These are phyloP conservation scores for Pyricularia grisea DNA, from an alignment of 2,329 filamentous ascomycete genomes.

Conservation along the genomic window DNA sequence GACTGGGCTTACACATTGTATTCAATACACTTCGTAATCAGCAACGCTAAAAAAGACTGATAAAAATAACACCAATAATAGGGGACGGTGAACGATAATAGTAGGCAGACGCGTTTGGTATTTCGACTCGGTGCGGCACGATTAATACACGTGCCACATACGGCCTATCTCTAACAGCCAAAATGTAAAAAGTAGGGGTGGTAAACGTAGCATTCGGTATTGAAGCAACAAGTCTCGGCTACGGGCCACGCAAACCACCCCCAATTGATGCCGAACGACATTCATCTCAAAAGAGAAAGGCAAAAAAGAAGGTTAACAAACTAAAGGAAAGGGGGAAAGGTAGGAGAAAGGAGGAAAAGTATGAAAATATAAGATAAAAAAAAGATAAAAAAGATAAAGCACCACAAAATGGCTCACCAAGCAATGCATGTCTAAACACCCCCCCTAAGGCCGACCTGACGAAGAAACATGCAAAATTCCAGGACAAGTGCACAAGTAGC, in stretches of 20 bases:
- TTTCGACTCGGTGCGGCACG: not conserved
- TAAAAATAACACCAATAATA: not conserved
- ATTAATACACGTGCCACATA: not conserved
- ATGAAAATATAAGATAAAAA: too few species aligned
- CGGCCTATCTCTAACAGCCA: not conserved
- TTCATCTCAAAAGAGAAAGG: too few species aligned
- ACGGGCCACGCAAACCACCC: too few species aligned
- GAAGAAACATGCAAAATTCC: too few species aligned
- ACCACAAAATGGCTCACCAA: too few species aligned
- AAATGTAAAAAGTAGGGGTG: not conserved
- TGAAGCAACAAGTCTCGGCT: not conserved
- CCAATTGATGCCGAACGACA: too few species aligned
- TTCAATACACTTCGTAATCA: not conserved
- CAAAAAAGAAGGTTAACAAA: too few species aligned
- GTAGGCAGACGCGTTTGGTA: not conserved
- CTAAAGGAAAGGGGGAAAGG: too few species aligned
- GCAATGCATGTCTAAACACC: too few species aligned
- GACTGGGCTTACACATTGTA: not conserved
- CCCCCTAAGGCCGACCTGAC: too few species aligned
- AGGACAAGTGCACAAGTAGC: not conserved
- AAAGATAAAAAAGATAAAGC: too few species aligned
- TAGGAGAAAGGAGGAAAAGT: too few species aligned
- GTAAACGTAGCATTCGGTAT: not conserved
- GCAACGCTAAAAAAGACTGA: not conserved
- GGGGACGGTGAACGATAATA: not conserved